Base-by-base conservation (phyloP, 257 asterid genomes). In the Primulina tabacum region DNA sequence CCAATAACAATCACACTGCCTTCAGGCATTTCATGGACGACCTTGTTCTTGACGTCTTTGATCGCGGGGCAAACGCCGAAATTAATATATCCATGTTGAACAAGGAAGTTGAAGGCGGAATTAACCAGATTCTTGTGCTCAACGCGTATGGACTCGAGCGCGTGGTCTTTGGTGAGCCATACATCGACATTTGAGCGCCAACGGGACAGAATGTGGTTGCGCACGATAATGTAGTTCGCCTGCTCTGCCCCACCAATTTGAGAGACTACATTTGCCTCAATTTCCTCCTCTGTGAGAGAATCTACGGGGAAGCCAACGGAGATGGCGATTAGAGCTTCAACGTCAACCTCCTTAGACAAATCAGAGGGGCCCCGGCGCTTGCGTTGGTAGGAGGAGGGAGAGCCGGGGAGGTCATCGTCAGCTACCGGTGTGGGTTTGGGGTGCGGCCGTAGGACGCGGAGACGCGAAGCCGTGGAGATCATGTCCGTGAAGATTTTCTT, bases 281-380 rank as follows among this genome's bases (percentile, higher is more conserved):
- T 93, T 77, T 93, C 98, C 67, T 93, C 98, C 82, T 93, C 99
- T 52, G 92, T 90, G 34, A 93, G 83, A 4, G 96, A 90, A 69
- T 93, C 99, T 10, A 89, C 96, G 1, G 97, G 99, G 72, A 93
- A 93, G 8, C 99, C 97, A 1, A 93, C 99, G 20, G 99, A 93
- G 21, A 87, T 89, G 10, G 99, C 96, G 72, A 93, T 93, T 18
- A 93, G 83, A 67, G 99, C 95, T 66, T 93, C 99, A 29, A 86
- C 78, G 68, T 93, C 97, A 65, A 93, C 90, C 75, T 93, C 99
- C 72, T 93, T 89, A 3, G 88, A 87, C 28, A 90, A 84, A 74
- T 92, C 97, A 38, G 95, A 56, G 38, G 81, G 62, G 34, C 83
- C 73, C 75, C 76, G 75, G 65, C 89, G 79, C 78, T 77, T 71